A percentile compares a stretch with the other conserved stretches of the same genome.
phyloP scores from a whole-genome alignment of 306 rosid genomes.

The Glycine soja region DNA sequence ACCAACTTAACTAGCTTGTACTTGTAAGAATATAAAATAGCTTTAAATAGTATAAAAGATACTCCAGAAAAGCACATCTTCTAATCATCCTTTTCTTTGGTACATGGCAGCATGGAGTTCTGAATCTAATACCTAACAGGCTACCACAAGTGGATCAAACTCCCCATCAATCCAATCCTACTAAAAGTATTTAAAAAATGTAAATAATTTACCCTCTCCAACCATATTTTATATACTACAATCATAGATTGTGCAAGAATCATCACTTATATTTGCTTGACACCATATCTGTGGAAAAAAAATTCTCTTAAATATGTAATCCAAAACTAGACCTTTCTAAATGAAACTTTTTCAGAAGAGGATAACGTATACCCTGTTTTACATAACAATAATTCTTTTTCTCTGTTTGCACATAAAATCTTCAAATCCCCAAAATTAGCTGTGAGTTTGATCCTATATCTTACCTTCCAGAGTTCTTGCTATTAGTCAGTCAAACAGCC shows the following conservation, averaged over 20 bases:
- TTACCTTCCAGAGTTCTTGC: background rate
- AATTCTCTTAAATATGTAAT: background rate
- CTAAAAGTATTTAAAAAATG: background rate
- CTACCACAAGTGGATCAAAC: background rate
- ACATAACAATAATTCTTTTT: background rate
- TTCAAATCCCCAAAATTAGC: background rate
- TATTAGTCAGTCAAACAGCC: slow-evolving; percentile 11
- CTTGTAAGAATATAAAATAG: slow-evolving; percentile 3
- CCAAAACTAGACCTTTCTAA: background rate
- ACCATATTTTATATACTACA: slow-evolving; percentile 1
- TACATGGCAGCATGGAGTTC: slow-evolving; percentile 2
- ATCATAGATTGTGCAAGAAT: slow-evolving; percentile 4
- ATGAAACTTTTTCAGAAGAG: background rate
- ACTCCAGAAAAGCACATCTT: slow-evolving; percentile 11
- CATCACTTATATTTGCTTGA: background rate
- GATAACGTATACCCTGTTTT: background rate
- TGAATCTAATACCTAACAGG: background rate
- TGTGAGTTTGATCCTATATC: background rate
- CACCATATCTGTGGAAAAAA: background rate
- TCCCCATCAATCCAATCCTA: background rate
- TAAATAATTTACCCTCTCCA: background rate
- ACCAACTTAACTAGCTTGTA: background rate
- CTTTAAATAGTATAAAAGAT: slow-evolving; percentile 17
- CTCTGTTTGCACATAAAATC: background rate
- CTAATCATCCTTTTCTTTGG: background rate